Evolutionary conservation across 1,284 basidiomycete species (phyloP).

Genomic region (Peniophora sp.): DNA sequence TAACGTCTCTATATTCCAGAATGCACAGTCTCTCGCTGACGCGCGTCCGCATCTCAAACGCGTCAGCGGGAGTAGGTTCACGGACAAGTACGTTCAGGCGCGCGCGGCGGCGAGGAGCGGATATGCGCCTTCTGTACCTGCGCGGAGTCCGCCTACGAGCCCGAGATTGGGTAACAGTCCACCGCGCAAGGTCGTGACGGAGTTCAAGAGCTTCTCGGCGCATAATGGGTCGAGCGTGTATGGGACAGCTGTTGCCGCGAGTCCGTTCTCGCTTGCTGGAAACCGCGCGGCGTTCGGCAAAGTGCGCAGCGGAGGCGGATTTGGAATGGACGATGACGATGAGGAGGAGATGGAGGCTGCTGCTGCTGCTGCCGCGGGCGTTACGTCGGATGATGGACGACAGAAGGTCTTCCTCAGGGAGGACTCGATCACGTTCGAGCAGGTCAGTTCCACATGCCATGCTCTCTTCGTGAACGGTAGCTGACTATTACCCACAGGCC

Average conservation of each 20-base stretch:
- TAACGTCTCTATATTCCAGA: constrained; percentile 85
- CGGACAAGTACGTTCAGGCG: constrained; percentile 85
- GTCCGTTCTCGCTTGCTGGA: constrained; percentile 73
- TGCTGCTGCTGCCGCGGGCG: no score
- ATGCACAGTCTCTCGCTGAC: constrained; percentile 64
- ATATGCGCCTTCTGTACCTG: constrained; percentile 40
- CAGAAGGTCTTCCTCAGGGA: constrained; percentile 71
- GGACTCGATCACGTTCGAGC: constrained; percentile 81
- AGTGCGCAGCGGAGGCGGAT: constrained; percentile 46
- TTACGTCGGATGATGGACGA: constrained; percentile 43
- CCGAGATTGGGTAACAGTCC: constrained; percentile 36
- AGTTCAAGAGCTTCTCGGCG: constrained; percentile 88
- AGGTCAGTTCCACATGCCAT: constrained; percentile 36
- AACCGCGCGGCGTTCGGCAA: constrained; percentile 76
- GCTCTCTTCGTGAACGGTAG: no score
- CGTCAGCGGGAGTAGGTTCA: constrained; percentile 89
- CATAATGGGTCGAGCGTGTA: constrained; percentile 68
- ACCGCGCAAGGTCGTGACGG: constrained; percentile 77
- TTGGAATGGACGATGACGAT: constrained; percentile 46
- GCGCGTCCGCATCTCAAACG: constrained; percentile 78
- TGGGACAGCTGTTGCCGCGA: constrained; percentile 68
- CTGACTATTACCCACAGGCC: constrained; percentile 32
- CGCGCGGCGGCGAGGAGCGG: constrained; percentile 42
- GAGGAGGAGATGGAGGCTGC: constrained; percentile 50
- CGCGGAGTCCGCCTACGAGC: constrained; percentile 30